Percentiles rank a stretch among this genome's conserved stretches.
Conservation (phyloP, 306 rosid genomes). For the Parietaria judaica region DNA sequence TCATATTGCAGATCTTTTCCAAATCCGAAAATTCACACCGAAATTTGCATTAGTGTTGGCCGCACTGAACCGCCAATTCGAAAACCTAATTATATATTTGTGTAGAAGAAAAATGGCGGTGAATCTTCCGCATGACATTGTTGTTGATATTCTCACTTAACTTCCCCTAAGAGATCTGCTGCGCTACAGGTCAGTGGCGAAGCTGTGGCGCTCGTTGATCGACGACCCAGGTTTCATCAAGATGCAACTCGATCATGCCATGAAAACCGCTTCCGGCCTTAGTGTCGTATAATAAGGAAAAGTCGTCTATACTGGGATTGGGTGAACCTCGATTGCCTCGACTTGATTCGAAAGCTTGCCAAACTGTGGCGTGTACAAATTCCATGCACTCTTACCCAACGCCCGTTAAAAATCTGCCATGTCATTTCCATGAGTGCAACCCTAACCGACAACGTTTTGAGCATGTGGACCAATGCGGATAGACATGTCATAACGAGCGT, state of each 20-base stretch:
- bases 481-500: too few species aligned
- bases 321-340: background rate
- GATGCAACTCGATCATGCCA: background rate
- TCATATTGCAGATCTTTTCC: too few species aligned
- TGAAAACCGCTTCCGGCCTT: too few species aligned
- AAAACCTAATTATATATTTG: too few species aligned
- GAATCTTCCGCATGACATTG: background rate
- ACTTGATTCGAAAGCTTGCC: background rate
- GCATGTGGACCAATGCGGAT: too few species aligned
- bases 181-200: constrained; percentile 7
- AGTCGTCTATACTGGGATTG: background rate
- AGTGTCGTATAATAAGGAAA: background rate
- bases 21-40: too few species aligned
- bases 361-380: background rate
- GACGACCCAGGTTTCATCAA: constrained; percentile 9
- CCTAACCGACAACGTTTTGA: too few species aligned
- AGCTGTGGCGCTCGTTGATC: constrained; percentile 5
- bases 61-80: too few species aligned
- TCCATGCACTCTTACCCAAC: background rate
- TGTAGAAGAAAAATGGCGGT: too few species aligned
- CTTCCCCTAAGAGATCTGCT: constrained; percentile 7
- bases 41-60: too few species aligned
- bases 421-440: too few species aligned
- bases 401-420: too few species aligned
- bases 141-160: background rate